phyloP scores from a whole-genome alignment of 352 stramenopile genomes.

The Phytophthora sp. region DNA sequence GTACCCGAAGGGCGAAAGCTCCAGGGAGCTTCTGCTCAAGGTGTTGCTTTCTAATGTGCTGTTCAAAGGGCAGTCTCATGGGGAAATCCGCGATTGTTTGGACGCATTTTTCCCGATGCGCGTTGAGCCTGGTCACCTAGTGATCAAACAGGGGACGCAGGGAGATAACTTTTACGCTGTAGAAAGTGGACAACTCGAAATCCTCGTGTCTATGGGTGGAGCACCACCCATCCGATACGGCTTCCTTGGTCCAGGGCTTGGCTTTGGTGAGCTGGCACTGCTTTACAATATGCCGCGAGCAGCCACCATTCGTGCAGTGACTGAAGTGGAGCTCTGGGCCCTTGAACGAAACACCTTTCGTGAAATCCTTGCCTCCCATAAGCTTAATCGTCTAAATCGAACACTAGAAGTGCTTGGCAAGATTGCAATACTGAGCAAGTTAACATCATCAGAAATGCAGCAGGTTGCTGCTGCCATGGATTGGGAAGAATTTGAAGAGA shows the following conservation, averaged over 20 bases:
- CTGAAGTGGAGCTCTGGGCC: slow-evolving; percentile 68
- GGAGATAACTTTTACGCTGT: slow-evolving; percentile 84
- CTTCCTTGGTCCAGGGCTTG: slow-evolving; percentile 59
- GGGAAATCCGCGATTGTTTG: slow-evolving; percentile 69
- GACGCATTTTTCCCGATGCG: slow-evolving; percentile 77
- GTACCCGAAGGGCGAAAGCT: slow-evolving; percentile 67
- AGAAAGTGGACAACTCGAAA: slow-evolving; percentile 68
- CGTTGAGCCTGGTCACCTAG: slow-evolving; percentile 39
- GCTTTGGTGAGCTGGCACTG: slow-evolving; percentile 97
- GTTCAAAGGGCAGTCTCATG: slow-evolving; percentile 64
- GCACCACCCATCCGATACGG: slow-evolving; percentile 72
- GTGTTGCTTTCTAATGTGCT: slow-evolving; percentile 79
- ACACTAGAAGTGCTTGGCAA: slow-evolving; percentile 60
- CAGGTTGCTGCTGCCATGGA: slow-evolving; percentile 81
- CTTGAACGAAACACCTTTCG: slow-evolving; percentile 78
- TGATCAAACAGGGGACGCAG: slow-evolving; percentile 76
- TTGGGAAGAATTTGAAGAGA: slow-evolving; percentile 75
- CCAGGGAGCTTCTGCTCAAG: slow-evolving; percentile 60
- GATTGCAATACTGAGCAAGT: slow-evolving; percentile 70
- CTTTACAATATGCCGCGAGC: slow-evolving; percentile 97
- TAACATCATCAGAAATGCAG: slow-evolving; percentile 69
- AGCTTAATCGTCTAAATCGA: slow-evolving; percentile 66
- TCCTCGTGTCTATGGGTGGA: slow-evolving; percentile 64
- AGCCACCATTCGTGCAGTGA: slow-evolving; percentile 88
- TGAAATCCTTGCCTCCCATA: slow-evolving; percentile 78